Percentiles rank a stretch among this genome's conserved stretches.
These are phyloP conservation scores for Phytophthora boehmeriae DNA, from an alignment of 352 stramenopile species.

Conservation along the genomic window DNA sequence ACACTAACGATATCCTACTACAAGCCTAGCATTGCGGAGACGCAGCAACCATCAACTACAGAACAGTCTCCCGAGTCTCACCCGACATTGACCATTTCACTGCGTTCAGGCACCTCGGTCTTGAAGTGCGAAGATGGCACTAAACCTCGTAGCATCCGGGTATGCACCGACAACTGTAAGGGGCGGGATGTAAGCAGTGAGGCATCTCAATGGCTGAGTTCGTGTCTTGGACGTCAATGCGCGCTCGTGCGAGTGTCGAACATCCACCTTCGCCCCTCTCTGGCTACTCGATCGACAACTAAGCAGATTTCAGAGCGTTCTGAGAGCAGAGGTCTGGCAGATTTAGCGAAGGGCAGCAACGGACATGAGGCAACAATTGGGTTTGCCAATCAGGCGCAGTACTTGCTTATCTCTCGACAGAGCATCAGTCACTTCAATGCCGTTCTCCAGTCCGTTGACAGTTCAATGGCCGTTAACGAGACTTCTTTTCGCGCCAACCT, in stretches of 20 bases:
- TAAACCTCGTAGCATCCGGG: conserved; percentile 42
- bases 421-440: conserved; percentile 62
- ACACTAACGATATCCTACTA: conserved; percentile 59
- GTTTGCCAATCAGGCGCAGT: conserved; percentile 81
- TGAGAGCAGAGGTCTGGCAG: conserved; percentile 1
- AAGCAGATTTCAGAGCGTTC: not conserved
- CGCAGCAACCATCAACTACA: conserved; percentile 3
- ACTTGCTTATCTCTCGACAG: conserved; percentile 61
- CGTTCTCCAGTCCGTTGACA: conserved; percentile 35
- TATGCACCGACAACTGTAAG: conserved; percentile 62
- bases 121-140: conserved; percentile 24
- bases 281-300: conserved; percentile 5
- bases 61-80: conserved; percentile 9
- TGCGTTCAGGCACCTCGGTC: conserved; percentile 25
- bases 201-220: conserved; percentile 72
- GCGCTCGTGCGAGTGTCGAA: conserved; percentile 69
- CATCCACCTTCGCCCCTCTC: conserved; percentile 43
- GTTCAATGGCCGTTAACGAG: conserved; percentile 47
- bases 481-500: conserved; percentile 80
- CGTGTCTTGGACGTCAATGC: conserved; percentile 62
- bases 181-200: conserved; percentile 54
- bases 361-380: conserved; percentile 49
- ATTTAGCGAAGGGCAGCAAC: not conserved
- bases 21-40: conserved; percentile 2
- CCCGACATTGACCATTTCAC: conserved; percentile 39